These are phyloP conservation scores for Bonia amplexicaulis DNA, from an alignment of 176 grass and related monocot species.

Conservation along the genomic window DNA sequence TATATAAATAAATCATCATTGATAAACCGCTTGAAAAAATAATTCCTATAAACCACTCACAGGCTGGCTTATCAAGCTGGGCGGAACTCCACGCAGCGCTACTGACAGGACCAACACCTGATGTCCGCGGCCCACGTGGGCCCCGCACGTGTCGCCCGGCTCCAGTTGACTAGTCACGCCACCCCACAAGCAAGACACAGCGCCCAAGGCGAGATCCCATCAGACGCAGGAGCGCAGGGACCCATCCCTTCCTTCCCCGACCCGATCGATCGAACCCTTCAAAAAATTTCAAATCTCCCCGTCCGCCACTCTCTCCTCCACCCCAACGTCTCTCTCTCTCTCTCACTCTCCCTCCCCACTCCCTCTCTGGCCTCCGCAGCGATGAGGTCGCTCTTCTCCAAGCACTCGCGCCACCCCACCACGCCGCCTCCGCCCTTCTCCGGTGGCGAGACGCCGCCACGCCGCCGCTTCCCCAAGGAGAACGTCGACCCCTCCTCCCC, in stretches of 20 bases:
- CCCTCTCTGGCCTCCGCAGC: background rate
- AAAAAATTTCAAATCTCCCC: slow-evolving; percentile 52
- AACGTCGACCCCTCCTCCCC: slow-evolving; percentile 44
- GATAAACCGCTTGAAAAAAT: no score
- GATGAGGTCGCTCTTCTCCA: slow-evolving; percentile 63
- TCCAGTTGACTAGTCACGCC: background rate
- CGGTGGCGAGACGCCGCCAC: slow-evolving; percentile 23
- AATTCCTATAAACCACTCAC: no score
- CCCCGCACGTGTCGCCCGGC: slow-evolving; percentile 4
- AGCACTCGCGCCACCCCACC: slow-evolving; percentile 37
- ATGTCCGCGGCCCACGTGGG: background rate
- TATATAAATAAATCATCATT: no score
- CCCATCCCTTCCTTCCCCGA: background rate
- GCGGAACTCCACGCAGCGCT: background rate
- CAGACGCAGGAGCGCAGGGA: background rate
- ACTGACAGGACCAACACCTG: background rate
- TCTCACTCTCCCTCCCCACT: background rate
- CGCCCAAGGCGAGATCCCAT: slow-evolving; percentile 42
- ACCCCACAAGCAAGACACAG: background rate
- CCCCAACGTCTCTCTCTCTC: slow-evolving; percentile 1
- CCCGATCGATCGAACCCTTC: background rate
- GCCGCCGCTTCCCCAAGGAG: slow-evolving; percentile 46
- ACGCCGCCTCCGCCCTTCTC: slow-evolving; percentile 41
- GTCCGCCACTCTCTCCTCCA: slow-evolving; percentile 1
- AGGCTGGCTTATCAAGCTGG: no score